Evolutionary conservation across 352 stramenopile species (phyloP).

Genomic region (Thalassiosira mediterranea): DNA sequence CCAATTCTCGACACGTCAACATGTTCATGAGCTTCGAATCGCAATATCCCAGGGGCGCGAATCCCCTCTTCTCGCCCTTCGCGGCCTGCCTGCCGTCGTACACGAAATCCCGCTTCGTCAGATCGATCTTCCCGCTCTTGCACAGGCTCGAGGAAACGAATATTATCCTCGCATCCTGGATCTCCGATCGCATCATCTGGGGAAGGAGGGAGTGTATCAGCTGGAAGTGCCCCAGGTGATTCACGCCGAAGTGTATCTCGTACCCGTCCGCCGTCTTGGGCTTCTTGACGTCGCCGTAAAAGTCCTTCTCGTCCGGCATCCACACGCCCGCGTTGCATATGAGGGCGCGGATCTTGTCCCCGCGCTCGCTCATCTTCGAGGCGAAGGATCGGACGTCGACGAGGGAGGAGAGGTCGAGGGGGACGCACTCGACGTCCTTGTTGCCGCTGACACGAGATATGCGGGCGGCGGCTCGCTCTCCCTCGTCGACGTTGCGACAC

Average conservation of each 20-base stretch:
- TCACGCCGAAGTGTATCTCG: slow-evolving; percentile 62
- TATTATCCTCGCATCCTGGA: slow-evolving; percentile 29
- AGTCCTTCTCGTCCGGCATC: slow-evolving; percentile 40
- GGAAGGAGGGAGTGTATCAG: slow-evolving; percentile 30
- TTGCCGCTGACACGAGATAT: slow-evolving; percentile 32
- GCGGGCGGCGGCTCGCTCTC: slow-evolving; percentile 19
- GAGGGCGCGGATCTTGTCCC: slow-evolving; percentile 30
- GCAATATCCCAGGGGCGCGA: slow-evolving; percentile 55
- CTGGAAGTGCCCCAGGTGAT: slow-evolving; percentile 60
- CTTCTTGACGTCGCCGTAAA: no score
- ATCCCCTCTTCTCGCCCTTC: slow-evolving; percentile 24
- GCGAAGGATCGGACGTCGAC: slow-evolving; percentile 46
- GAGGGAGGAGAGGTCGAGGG: slow-evolving; percentile 53
- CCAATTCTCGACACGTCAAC: slow-evolving; percentile 41
- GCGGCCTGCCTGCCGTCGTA: slow-evolving; percentile 12
- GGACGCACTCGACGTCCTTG: slow-evolving; percentile 25
- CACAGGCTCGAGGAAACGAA: slow-evolving; percentile 46
- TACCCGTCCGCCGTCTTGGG: slow-evolving; percentile 51
- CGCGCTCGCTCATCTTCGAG: slow-evolving; percentile 1
- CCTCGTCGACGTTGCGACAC: slow-evolving; percentile 52
- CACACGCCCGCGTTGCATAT: slow-evolving; percentile 60
- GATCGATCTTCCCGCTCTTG: slow-evolving; percentile 46
- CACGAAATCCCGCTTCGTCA: slow-evolving; percentile 41
- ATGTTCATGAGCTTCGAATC: slow-evolving; percentile 63
- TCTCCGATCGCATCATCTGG: slow-evolving; percentile 21